phyloP scores from a whole-genome alignment of 257 asterid species.

The Salvia rosmarinus region DNA sequence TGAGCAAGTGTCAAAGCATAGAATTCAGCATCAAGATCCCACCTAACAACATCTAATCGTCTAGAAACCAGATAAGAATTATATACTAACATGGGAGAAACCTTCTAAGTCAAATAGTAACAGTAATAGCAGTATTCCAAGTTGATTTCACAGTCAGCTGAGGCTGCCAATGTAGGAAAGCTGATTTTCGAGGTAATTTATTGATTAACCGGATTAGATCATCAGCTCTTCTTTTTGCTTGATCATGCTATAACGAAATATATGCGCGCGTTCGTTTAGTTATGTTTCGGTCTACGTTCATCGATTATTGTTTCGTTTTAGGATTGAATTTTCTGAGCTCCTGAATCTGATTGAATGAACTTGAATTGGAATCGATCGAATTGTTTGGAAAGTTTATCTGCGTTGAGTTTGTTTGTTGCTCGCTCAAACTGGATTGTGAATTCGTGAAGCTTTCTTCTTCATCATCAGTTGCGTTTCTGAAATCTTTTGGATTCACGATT shows the following conservation, averaged over 20 bases:
- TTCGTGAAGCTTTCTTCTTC: not conserved
- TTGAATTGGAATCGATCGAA: slow-evolving; percentile 25
- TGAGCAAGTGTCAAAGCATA: too few species aligned
- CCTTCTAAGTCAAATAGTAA: too few species aligned
- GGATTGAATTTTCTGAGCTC: not conserved
- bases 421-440: not conserved
- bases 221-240: not conserved
- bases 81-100: too few species aligned
- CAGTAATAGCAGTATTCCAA: too few species aligned
- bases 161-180: slow-evolving; percentile 31
- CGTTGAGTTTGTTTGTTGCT: slow-evolving; percentile 13
- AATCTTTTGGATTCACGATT: slow-evolving; percentile 23
- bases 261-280: not conserved
- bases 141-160: slow-evolving; percentile 27
- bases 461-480: slow-evolving; percentile 13
- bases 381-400: slow-evolving; percentile 20
- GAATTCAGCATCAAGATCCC: too few species aligned
- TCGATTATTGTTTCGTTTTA: not conserved
- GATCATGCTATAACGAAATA: not conserved
- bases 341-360: slow-evolving; percentile 17
- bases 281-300: not conserved
- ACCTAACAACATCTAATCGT: too few species aligned
- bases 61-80: too few species aligned
- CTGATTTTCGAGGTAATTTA: slow-evolving; percentile 39
- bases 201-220: slow-evolving; percentile 18